These are phyloP conservation scores for Penicillium janthinellum DNA, from an alignment of 2,329 filamentous ascomycete species.

Conservation along the genomic window DNA sequence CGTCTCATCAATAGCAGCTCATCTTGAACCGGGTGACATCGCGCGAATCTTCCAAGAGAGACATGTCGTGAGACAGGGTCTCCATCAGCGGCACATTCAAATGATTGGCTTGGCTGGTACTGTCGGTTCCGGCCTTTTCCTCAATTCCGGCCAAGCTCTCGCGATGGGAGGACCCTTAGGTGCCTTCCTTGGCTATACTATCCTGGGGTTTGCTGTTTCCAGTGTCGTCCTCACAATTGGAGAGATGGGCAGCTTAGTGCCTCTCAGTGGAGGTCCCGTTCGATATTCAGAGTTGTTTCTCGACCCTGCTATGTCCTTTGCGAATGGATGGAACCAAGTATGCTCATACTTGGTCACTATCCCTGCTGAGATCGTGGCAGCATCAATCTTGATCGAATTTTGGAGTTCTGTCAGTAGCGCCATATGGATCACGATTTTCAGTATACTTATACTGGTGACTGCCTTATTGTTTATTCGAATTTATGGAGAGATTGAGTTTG, in stretches of 20 bases:
- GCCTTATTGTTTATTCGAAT: constrained; percentile 41
- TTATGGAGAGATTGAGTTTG: constrained; percentile 57
- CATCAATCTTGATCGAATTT: constrained; percentile 32
- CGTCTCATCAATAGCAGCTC: not conserved
- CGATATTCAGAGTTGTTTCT: constrained; percentile 40
- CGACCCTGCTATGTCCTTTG: constrained; percentile 41
- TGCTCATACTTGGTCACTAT: constrained; percentile 38
- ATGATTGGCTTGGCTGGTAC: constrained; percentile 42
- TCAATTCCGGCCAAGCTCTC: constrained; percentile 38
- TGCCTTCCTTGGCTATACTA: constrained; percentile 39
- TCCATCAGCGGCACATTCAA: constrained; percentile 38
- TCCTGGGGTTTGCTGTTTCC: constrained; percentile 39
- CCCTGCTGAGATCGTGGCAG: constrained; percentile 35
- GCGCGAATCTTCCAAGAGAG: not conserved
- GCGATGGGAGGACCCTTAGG: constrained; percentile 36
- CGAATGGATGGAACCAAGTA: constrained; percentile 43
- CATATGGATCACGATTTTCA: constrained; percentile 45
- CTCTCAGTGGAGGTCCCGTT: constrained; percentile 43
- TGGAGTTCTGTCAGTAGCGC: constrained; percentile 53
- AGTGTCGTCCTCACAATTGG: constrained; percentile 39
- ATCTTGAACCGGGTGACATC: not conserved
- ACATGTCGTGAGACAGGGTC: constrained; percentile 24
- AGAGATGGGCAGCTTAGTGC: constrained; percentile 42
- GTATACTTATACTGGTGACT: constrained; percentile 37
- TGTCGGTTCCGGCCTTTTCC: constrained; percentile 42